These are phyloP conservation scores for Solanum chmielewskii DNA, from an alignment of 257 asterid genomes.

Conservation along the genomic window DNA sequence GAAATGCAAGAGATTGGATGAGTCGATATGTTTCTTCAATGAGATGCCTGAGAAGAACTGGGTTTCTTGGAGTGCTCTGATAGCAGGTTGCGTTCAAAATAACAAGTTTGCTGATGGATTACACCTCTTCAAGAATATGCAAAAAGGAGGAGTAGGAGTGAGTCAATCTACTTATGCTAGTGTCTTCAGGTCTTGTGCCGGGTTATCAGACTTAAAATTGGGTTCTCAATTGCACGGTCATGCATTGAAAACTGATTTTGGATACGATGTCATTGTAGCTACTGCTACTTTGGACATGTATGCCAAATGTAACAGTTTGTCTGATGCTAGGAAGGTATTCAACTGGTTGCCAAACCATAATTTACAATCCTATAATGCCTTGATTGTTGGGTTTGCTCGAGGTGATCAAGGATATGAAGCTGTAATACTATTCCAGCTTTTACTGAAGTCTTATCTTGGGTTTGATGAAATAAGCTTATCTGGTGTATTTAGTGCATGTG, in stretches of 20 bases:
- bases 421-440: slow-evolving; percentile 34
- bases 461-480: slow-evolving; percentile 72
- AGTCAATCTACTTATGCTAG: slow-evolving; percentile 84
- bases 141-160: slow-evolving; percentile 50
- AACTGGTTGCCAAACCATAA: slow-evolving; percentile 37
- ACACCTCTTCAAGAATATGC: slow-evolving; percentile 59
- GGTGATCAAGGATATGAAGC: slow-evolving; percentile 53
- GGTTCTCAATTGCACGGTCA: slow-evolving; percentile 78
- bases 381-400: slow-evolving; percentile 67
- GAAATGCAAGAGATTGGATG: slow-evolving; percentile 62
- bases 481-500: slow-evolving; percentile 66
- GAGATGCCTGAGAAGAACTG: slow-evolving; percentile 57
- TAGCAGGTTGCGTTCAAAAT: slow-evolving; percentile 70
- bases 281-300: slow-evolving; percentile 87
- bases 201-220: slow-evolving; percentile 32
- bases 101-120: slow-evolving; percentile 38
- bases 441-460: slow-evolving; percentile 53
- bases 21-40: slow-evolving; percentile 33
- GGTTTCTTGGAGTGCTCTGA: slow-evolving; percentile 87
- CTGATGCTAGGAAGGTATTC: slow-evolving; percentile 51
- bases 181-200: slow-evolving; percentile 64
- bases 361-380: slow-evolving; percentile 73
- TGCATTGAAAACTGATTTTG: slow-evolving; percentile 55
- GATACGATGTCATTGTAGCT: slow-evolving; percentile 56
- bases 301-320: slow-evolving; percentile 48